Evolutionary conservation across 495 filamentous ascomycete species (phyloP).

Genomic region (Xylaria nigripes): DNA sequence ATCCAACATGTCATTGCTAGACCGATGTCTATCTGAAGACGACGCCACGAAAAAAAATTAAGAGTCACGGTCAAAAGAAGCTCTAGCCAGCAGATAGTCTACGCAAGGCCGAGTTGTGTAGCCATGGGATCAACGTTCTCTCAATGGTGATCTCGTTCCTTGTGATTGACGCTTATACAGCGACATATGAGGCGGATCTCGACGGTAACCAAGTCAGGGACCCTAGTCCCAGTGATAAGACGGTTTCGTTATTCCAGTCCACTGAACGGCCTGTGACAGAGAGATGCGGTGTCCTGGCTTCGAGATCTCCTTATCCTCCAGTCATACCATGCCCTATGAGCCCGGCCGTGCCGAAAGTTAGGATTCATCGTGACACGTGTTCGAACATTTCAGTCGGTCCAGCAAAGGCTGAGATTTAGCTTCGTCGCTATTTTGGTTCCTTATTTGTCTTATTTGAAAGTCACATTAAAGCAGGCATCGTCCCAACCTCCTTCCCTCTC

Average conservation of each 20-base stretch:
- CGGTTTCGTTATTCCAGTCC: constrained; percentile 4
- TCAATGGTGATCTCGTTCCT: no score
- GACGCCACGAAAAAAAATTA: no score
- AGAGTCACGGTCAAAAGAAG: no score
- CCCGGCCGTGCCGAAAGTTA: background rate
- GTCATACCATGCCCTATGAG: constrained; percentile 19
- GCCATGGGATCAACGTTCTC: no score
- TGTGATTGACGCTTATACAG: no score
- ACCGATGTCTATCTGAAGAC: no score
- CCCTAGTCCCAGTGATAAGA: no score
- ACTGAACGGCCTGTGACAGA: constrained; percentile 8
- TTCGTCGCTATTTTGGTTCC: constrained; percentile 25
- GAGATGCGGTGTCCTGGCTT: constrained; percentile 24
- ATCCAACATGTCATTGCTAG: no score
- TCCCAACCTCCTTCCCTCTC: background rate
- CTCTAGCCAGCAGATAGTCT: no score
- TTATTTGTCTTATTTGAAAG: background rate
- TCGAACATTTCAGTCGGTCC: constrained; percentile 12
- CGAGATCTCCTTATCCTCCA: constrained; percentile 23
- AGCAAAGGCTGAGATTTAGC: constrained; percentile 20
- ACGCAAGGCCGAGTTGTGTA: no score
- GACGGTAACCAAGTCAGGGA: no score
- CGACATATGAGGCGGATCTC: no score
- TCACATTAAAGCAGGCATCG: background rate
- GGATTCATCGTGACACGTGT: background rate